These are phyloP conservation scores for Falciphora oryzae DNA, from an alignment of 2,329 filamentous ascomycete species.

Conservation along the genomic window DNA sequence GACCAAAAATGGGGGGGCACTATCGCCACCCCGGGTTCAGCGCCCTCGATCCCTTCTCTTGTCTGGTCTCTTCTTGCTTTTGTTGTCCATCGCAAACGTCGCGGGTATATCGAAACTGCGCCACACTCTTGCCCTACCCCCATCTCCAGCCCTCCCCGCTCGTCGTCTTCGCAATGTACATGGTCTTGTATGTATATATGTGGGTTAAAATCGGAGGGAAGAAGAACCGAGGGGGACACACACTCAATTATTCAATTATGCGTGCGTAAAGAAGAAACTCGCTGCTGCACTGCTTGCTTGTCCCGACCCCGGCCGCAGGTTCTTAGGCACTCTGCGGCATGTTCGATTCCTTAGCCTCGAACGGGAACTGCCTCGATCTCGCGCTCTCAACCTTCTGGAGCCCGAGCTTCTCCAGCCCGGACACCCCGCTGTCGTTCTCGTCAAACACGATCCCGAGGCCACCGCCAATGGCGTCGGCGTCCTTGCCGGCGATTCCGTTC, in stretches of 20 bases:
- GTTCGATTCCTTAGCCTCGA: conserved; percentile 25
- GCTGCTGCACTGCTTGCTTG: background rate
- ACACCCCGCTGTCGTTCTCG: conserved; percentile 33
- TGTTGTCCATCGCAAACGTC: background rate
- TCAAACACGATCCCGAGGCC: conserved; percentile 33
- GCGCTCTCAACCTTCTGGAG: conserved; percentile 27
- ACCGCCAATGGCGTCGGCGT: conserved; percentile 12
- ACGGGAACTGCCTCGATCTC: conserved; percentile 23
- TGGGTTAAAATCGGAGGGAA: background rate
- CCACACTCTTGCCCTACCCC: background rate
- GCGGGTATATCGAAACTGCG: background rate
- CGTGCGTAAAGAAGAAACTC: background rate
- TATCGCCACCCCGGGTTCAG: background rate
- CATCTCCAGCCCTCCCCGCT: too few relatives aligned
- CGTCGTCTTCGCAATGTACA: background rate
- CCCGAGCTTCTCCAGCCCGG: conserved; percentile 30
- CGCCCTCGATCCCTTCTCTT: background rate
- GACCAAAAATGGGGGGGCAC: background rate
- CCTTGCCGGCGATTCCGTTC: conserved; percentile 2
- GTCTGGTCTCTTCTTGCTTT: background rate
- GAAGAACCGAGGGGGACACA: background rate
- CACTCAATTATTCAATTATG: background rate
- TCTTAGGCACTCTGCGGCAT: conserved; percentile 22
- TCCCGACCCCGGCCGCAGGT: conserved; percentile 16
- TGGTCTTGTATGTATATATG: background rate